Evolutionary conservation across 306 rosid genomes (phyloP).

Genomic region (Begonia loranthoides): DNA sequence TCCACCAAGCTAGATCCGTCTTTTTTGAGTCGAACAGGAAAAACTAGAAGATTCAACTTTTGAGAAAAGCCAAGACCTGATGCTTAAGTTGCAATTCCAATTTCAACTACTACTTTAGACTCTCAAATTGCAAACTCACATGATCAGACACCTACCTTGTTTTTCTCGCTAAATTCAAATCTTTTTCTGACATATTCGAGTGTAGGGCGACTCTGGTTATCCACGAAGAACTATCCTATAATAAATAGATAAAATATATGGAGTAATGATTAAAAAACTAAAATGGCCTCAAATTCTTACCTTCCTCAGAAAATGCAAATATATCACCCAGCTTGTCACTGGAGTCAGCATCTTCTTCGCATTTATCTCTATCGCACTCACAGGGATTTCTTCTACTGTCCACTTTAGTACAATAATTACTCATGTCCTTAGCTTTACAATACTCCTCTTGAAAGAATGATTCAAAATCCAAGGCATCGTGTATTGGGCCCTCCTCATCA

Average conservation of each 20-base stretch:
- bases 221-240: not conserved
- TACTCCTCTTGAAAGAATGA: slow-evolving; percentile 70
- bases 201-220: no score
- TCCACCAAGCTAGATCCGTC: not conserved
- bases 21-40: no score
- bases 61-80: no score
- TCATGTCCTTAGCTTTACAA: slow-evolving; percentile 39
- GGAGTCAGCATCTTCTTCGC: slow-evolving; percentile 56
- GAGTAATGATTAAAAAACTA: not conserved
- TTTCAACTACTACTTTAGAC: no score
- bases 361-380: slow-evolving; percentile 48
- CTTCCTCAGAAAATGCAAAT: slow-evolving; percentile 88
- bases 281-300: slow-evolving; percentile 18
- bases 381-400: slow-evolving; percentile 55
- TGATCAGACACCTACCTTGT: no score
- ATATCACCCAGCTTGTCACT: slow-evolving; percentile 77
- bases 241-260: no score
- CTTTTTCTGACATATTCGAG: no score
- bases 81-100: no score
- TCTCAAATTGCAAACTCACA: no score
- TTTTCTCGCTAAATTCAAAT: no score
- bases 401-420: slow-evolving; percentile 37
- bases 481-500: slow-evolving; percentile 52
- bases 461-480: slow-evolving; percentile 48
- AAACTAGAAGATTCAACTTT: no score